These are phyloP conservation scores for Hansenula sp. DNA, from an alignment of 1,139 yeast genomes.

Conservation along the genomic window DNA sequence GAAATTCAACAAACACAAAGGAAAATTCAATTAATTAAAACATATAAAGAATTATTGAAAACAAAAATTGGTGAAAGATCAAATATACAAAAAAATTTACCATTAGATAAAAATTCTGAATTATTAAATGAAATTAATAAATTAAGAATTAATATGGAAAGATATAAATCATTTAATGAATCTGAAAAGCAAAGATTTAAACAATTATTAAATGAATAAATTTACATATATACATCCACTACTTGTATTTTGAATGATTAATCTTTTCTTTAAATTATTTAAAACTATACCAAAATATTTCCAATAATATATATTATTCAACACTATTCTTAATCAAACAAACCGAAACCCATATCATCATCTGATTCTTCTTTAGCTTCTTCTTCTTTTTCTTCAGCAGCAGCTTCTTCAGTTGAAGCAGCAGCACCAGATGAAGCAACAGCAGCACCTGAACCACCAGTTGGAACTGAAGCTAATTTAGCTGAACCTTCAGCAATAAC, in stretches of 20 bases:
- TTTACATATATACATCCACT: background rate
- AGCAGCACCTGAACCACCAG: constrained; percentile 94
- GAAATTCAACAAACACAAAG: constrained; percentile 5
- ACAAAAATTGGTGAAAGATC: constrained; percentile 15
- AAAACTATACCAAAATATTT: background rate
- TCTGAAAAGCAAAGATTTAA: constrained; percentile 7
- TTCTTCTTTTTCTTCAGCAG: constrained; percentile 65
- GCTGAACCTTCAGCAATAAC: constrained; percentile 93
- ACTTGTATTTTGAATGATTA: no score
- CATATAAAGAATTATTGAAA: constrained; percentile 7
- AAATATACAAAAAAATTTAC: constrained; percentile 6
- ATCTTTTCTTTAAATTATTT: background rate
- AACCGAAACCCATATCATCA: constrained; percentile 84
- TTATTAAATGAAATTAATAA: constrained; percentile 13
- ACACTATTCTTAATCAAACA: constrained; percentile 45
- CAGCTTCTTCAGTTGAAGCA: constrained; percentile 65
- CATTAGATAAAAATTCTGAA: background rate
- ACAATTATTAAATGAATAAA: background rate
- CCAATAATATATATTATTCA: background rate
- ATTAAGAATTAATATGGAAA: constrained; percentile 13
- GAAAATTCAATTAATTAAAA: constrained; percentile 5
- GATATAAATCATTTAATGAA: constrained; percentile 7
- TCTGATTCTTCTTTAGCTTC: constrained; percentile 67
- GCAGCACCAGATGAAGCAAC: constrained; percentile 65
- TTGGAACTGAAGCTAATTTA: constrained; percentile 95